Percentiles rank a stretch among this genome's conserved stretches.
Conservation (phyloP, 2,329 filamentous ascomycete species). For the Phyllosticta capitalensis region DNA sequence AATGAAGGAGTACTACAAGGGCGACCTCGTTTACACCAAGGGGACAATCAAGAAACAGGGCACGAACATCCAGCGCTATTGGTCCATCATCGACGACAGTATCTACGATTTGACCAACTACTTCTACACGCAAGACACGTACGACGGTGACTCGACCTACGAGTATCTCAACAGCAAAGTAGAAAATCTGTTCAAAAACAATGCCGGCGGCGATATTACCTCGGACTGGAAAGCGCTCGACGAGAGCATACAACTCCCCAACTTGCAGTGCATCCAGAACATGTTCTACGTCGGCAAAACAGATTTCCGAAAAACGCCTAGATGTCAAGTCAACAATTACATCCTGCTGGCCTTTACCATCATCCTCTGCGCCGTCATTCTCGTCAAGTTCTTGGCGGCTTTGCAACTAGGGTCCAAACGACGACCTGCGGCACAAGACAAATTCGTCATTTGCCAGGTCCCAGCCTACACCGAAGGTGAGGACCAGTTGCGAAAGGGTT, state of each 20-base stretch:
- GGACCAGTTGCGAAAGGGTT: conserved; percentile 82
- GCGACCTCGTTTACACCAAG: conserved; percentile 65
- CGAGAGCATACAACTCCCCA: conserved; percentile 50
- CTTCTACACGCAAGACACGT: conserved; percentile 62
- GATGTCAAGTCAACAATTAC: conserved; percentile 84
- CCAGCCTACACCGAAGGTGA: conserved; percentile 97
- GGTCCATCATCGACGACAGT: conserved; percentile 66
- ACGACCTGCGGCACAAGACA: conserved; percentile 83
- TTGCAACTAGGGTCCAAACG: conserved; percentile 89
- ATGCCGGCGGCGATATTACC: conserved; percentile 73
- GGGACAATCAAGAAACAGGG: conserved; percentile 56
- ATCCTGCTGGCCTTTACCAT: conserved; percentile 81
- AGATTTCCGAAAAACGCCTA: conserved; percentile 70
- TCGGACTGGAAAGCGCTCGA: conserved; percentile 51
- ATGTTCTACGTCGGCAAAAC: conserved; percentile 72
- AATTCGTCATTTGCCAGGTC: conserved; percentile 97
- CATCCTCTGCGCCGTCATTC: conserved; percentile 68
- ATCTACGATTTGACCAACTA: conserved; percentile 92
- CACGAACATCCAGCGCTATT: conserved; percentile 56
- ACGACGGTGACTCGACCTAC: conserved; percentile 49
- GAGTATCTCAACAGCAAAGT: conserved; percentile 64
- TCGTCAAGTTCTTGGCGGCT: conserved; percentile 83
- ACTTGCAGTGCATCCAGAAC: conserved; percentile 71
- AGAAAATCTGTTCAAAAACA: conserved; percentile 58
- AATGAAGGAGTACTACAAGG: conserved; percentile 81